These are phyloP conservation scores for Alternaria infectoria DNA, from an alignment of 2,329 filamentous ascomycete species.

Conservation along the genomic window DNA sequence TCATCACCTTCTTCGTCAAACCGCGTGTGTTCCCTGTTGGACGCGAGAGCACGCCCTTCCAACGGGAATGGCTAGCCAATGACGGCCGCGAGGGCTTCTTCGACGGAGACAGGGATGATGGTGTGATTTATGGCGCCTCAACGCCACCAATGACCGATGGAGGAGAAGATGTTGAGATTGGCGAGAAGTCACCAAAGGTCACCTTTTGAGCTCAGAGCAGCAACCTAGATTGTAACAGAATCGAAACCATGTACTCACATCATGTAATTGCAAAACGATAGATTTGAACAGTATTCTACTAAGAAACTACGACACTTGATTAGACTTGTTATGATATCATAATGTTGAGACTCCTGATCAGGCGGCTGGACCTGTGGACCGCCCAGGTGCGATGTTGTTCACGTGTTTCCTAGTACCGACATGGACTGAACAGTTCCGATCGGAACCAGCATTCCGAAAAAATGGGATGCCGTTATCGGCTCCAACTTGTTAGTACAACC, in stretches of 20 bases:
- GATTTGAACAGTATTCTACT: background rate
- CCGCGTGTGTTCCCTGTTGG: conserved; percentile 25
- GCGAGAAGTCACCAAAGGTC: conserved; percentile 16
- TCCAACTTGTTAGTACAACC: background rate
- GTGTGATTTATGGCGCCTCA: conserved; percentile 15
- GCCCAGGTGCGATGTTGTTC: background rate
- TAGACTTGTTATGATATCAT: no score
- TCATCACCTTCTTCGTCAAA: conserved; percentile 23
- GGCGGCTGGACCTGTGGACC: background rate
- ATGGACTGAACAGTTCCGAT: background rate
- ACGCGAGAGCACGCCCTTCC: conserved; percentile 21
- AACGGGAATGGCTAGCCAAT: conserved; percentile 33
- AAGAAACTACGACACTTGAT: background rate
- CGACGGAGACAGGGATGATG: conserved; percentile 30
- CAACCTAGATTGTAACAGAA: background rate
- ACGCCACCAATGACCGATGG: conserved; percentile 20
- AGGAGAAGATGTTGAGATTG: conserved; percentile 15
- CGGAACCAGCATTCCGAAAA: conserved; percentile 4
- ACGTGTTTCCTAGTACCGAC: background rate
- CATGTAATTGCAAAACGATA: background rate
- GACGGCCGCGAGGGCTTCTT: conserved; percentile 38
- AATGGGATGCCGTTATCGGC: conserved; percentile 6
- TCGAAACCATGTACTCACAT: background rate
- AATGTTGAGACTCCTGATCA: background rate
- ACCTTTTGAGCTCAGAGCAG: background rate